Percentiles rank a stretch among this genome's conserved stretches.
Evolutionary conservation across 2,329 filamentous ascomycete genomes (phyloP).

Genomic region (Xylariaceae sp.): DNA sequence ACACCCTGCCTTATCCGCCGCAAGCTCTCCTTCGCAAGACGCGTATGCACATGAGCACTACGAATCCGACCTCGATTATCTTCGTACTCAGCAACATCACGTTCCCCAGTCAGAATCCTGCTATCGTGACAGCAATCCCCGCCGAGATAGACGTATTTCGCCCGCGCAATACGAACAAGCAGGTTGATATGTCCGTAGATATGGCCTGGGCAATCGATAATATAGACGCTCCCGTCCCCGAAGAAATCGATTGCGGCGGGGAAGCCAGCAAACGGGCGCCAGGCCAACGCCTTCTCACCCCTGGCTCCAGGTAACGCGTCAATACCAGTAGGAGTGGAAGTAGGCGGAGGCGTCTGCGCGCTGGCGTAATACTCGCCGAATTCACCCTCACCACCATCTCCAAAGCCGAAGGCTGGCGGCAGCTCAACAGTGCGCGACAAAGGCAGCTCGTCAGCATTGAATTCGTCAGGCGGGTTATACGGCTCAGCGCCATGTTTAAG

Average conservation of each 20-base stretch:
- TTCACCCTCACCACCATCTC: background rate
- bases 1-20: conserved; percentile 38
- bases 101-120: conserved; percentile 48
- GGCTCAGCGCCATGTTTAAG: conserved; percentile 34
- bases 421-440: conserved; percentile 40
- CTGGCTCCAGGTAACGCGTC: conserved; percentile 16
- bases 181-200: conserved; percentile 49
- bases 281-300: conserved; percentile 27
- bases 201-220: conserved; percentile 50
- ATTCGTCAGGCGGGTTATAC: conserved; percentile 30
- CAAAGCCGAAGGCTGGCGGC: conserved; percentile 28
- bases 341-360: conserved; percentile 20
- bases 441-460: conserved; percentile 31
- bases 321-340: conserved; percentile 12
- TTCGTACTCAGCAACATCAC: conserved; percentile 47
- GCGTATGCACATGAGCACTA: conserved; percentile 49
- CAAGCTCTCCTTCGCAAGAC: conserved; percentile 42
- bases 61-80: conserved; percentile 41
- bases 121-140: conserved; percentile 53
- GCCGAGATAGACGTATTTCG: conserved; percentile 46
- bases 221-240: conserved; percentile 42
- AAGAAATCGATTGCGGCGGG: conserved; percentile 45
- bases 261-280: conserved; percentile 43
- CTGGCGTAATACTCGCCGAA: conserved; percentile 11
- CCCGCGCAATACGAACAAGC: conserved; percentile 38